Base-by-base conservation (phyloP, 139 green algal genomes). In the Micromonas commoda region DNA sequence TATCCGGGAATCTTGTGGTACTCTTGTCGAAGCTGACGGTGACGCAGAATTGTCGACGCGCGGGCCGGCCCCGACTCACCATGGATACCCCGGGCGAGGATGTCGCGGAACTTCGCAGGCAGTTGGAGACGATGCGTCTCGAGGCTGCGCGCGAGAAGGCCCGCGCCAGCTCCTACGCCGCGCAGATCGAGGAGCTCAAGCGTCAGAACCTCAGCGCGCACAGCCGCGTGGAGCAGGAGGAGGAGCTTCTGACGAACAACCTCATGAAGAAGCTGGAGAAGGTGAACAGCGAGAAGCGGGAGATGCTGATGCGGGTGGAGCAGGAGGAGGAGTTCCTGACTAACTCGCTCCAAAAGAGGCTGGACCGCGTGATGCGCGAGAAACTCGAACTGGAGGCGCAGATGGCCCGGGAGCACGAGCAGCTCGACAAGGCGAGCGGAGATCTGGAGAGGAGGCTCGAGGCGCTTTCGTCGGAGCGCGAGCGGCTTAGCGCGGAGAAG, bases 201-300 rank as follows among this genome's bases (percentile, higher is more conserved):
- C 9, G 9, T 57, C 9, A 9, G 45, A 69, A 31, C 16, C 61
- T 69, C 61, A 20, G 5, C 67, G 67, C 29, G 29, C 29, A 37
- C 19, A 5, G 23, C 5, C 9, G 16, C 6, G 82, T 91, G 16
- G 90, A 94, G 74, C 85, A 91, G 68, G 90, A 94, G 73, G 87
- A 94, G 77, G 91, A 95, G 76, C 88, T 81, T 71, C 91, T 95
- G 35, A 91, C 85, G 4, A 94, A 94, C 79, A 89, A 88, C 77
- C 74, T 95, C 2, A 88, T 94, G 82, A 92, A 93, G 82, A 83
- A 90, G 1, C 76, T 95, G 64, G 87, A 89, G 52, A 83, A 91
- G 68, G 81, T 95, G 26, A 92, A 93, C 68, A 78, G 80, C 52
- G 90, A 93, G 68, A 93, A 92, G 77, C 83, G 88, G 63, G 66